Base-by-base conservation (phyloP, 139 green algal species). In the Picochlorum sp. region DNA sequence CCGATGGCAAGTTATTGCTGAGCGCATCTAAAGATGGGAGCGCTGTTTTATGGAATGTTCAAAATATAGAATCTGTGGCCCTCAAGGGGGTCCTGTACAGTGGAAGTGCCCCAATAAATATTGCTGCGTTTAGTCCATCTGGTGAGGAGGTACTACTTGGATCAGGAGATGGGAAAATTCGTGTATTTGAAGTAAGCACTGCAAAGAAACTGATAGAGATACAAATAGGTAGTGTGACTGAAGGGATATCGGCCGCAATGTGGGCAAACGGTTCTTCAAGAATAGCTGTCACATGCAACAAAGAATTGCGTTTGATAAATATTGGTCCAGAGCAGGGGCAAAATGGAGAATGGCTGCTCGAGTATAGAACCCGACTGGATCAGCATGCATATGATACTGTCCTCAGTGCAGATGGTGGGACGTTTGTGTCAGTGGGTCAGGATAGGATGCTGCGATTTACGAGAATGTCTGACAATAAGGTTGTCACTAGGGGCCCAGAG, bases 341-440 rank as follows among this genome's bases (percentile, higher is more conserved):
- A 6, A 75, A 49, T 23, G 26, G 23, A n/a, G 67, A 62, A 26
- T 38, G 69, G n/a, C 37, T 26, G 13, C n/a, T 47, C 18, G 63
- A 59, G 18, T 51, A 51, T 26, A 64, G 56, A 60, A 20, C 4
- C 10, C 21, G 49, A 34, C 51, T 86, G 71, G 64, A 73, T 5
- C 49, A 81, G 37, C 63, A 83, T 13, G 72, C 95, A 31, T 88
- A 93, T 66, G 90, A 97, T 73, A 66, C 92, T 37, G 74, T 81
- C 3, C 62, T 93, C 8, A 86, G 69, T 9, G 57, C 26, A 9
- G 82, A 90, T 59, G 85, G 90, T 3, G 44, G 30, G 9, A 65
- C 66, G 21, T 47, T 92, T 45, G 64, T 92, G 10, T 65, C 81
- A 7, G 85, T 86, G 14, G 78, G 68, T 38, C 80, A 70, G 63